phyloP scores from a whole-genome alignment of 2,329 filamentous ascomycete genomes.

The Aspergillus fructus region DNA sequence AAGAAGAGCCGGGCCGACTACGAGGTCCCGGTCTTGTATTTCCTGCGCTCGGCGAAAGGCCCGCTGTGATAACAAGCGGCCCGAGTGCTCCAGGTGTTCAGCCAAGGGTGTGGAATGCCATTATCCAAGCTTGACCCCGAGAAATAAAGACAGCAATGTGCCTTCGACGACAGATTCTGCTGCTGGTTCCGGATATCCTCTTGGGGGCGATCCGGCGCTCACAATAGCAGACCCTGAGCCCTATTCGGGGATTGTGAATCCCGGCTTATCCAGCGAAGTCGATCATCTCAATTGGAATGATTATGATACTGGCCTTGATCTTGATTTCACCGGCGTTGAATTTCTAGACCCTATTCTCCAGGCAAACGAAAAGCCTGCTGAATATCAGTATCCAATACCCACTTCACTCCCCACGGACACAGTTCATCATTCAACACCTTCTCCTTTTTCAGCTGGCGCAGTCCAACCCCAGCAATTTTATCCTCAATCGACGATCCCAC shows the following conservation, averaged over 20 bases:
- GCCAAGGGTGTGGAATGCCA: slow-evolving; percentile 36
- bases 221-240: background rate
- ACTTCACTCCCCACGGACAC: background rate
- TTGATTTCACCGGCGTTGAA: background rate
- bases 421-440: background rate
- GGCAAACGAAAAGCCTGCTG: background rate
- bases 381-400: background rate
- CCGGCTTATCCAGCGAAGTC: background rate
- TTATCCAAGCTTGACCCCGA: slow-evolving; percentile 25
- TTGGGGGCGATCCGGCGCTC: background rate
- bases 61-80: slow-evolving; percentile 39
- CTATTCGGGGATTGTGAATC: background rate
- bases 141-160: background rate
- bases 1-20: slow-evolving; percentile 25
- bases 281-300: background rate
- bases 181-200: background rate
- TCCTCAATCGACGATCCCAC: background rate
- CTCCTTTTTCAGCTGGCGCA: background rate
- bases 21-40: slow-evolving; percentile 37
- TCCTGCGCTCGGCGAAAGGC: slow-evolving; percentile 39
- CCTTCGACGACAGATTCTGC: background rate
- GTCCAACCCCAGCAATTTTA: background rate
- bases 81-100: slow-evolving; percentile 41
- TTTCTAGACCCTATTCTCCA: background rate
- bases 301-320: background rate